Base-by-base conservation (phyloP, 106 monocot genomes). In the Amphibolis antarctica region DNA sequence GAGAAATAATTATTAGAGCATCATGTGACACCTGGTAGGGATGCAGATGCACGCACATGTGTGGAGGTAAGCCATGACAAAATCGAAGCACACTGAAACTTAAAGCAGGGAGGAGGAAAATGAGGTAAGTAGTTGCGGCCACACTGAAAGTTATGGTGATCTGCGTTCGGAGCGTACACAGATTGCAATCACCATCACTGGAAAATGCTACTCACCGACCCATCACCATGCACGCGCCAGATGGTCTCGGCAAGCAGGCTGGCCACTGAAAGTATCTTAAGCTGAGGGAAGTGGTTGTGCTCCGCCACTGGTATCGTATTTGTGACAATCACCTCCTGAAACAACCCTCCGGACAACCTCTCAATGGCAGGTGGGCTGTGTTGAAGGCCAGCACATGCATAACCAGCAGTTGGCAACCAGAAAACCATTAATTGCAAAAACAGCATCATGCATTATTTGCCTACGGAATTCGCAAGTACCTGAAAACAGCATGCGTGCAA, bases 311-410 rank as follows among this genome's bases (percentile, higher is more conserved):
- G 79, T 28, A 84, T 74, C 1, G 84, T 84, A 67, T 84, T 84
- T 21, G 84, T 84, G 29, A 80, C 63, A 23, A 84, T 84, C 50
- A 84, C 84, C 60, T 84, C 84, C 49, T 84, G 80, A 42, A 84
- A 84, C 9, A 77, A 64, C 17, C 84, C 84, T 13, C 77, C 52
- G 28, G 84, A 80, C 9, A 84, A 36, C 29, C 84, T 73, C 47
- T 84, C 80, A 20, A 84, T 77, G 15, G 84, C 79, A 20, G 84
- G 84, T 53, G 84, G 84, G 52, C 84, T 84, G 70, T 66, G 58
- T 14, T 28, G 47, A 73, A 12, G 23, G 28, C 20, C 28, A 22
- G n/a, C 19, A 29, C 18, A 55, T 14, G 7, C 22, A 45, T 47
- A 46, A 63, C 5, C 25, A 45, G 9, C 25, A 52, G 3, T 22